Evolutionary conservation across 768 basidiomycete species (phyloP), one percentile per base, ranked within the genome.

Genomic region (Serendipita vermifera): DNA sequence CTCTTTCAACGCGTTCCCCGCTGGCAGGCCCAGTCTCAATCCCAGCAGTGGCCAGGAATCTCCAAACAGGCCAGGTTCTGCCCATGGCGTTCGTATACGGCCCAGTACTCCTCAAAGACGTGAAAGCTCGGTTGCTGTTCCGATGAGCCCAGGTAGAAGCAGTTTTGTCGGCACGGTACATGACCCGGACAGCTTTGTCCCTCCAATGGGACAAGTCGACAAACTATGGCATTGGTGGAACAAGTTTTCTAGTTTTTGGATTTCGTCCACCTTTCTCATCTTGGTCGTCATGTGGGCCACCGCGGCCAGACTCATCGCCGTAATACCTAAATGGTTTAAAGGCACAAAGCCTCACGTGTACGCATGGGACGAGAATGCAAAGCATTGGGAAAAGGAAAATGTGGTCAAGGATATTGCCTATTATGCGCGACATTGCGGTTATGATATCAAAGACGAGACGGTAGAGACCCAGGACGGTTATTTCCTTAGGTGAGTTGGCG

Each of bases 401-500:
- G 67, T 70, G 56, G 62, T 63, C 35, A 72, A 71, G 54, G 71
- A 75, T 57, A 70, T 73, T n/a, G 59, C 59, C 55, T 73, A 73
- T 64, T 76, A 76, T 64, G 75, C 74, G 2, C 63, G 58, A 13
- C 65, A 67, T 33, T 68, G 71, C 17, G 74, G 74, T 5, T 70
- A 72, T 62, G 72, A 73, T 53, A 72, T 76, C 14, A 65, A 69
- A 36, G 67, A 75, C 57, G 70, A 72, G 62, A 65, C 64, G 38
- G 68, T 75, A 27, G 72, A 72, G 61, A 75, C 73, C 5, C 71
- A 75, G 57, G 75, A 76, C 58, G 75, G 75, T 31, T 76, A 71
- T 59, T 64, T 67, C 33, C 62, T 72, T 62, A 58, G 70, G 60
- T 63, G 41, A 14, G 57, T 40, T 20, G 17, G 2, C 17, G 26